A percentile compares a stretch with the other conserved stretches of the same genome.
Evolutionary conservation across 108 stramenopile genomes (phyloP).

Genomic region (Nitzschia putrida): DNA sequence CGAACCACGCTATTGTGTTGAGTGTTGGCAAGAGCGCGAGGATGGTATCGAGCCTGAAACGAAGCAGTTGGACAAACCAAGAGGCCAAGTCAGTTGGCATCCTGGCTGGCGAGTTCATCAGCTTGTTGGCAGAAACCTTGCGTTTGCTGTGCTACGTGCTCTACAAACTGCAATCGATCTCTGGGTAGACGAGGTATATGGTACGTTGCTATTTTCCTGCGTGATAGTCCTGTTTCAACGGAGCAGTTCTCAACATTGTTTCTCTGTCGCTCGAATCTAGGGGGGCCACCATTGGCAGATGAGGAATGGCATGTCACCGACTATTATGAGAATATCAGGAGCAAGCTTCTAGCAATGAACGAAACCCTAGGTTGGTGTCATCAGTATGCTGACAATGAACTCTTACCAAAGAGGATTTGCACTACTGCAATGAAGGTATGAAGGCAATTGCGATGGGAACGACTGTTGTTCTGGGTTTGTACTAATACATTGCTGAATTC

Average conservation of each 20-base stretch:
- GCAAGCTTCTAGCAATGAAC: constrained; percentile 35
- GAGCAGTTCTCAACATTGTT: not conserved
- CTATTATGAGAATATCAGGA: constrained; percentile 58
- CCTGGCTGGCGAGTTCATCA: constrained; percentile 80
- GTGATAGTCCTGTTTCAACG: not conserved
- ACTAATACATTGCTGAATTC: not conserved
- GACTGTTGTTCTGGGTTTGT: not conserved
- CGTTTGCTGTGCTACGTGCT: constrained; percentile 60
- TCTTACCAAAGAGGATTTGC: constrained; percentile 55
- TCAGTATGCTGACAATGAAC: constrained; percentile 44
- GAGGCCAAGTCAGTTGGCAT: constrained; percentile 53
- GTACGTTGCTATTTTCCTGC: constrained; percentile 12
- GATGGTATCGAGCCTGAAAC: constrained; percentile 38
- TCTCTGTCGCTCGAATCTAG: constrained; percentile 6
- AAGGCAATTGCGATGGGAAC: constrained; percentile 5
- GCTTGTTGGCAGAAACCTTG: constrained; percentile 58
- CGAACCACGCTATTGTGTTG: constrained; percentile 47
- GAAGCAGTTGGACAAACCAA: constrained; percentile 10
- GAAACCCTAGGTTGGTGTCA: constrained; percentile 40
- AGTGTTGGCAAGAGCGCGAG: constrained; percentile 70
- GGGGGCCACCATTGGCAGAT: constrained; percentile 78
- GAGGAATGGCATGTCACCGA: constrained; percentile 71
- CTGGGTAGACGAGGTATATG: constrained; percentile 70
- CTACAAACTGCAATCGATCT: constrained; percentile 58
- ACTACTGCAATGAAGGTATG: constrained; percentile 55